phyloP scores from a whole-genome alignment of 495 filamentous ascomycete species.

The Hypoxylon intermedium region DNA sequence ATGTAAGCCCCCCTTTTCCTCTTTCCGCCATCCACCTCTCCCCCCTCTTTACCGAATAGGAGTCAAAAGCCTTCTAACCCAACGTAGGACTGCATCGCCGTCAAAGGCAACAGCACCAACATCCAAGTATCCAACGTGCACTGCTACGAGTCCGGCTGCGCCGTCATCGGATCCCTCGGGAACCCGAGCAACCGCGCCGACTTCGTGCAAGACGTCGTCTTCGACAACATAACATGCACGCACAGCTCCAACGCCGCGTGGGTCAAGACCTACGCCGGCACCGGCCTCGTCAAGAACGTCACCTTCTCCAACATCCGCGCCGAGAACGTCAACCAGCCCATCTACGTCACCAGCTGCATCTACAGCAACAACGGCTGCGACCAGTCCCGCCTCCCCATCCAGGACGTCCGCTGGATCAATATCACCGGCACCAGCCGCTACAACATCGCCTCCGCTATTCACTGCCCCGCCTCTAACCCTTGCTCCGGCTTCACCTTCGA shows the following conservation, averaged over 20 bases:
- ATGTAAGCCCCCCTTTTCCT: conserved; percentile 37
- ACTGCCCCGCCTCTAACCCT: conserved; percentile 57
- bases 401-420: conserved; percentile 62
- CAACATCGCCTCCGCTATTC: conserved; percentile 62
- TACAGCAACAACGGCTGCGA: conserved; percentile 60
- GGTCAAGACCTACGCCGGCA: conserved; percentile 62
- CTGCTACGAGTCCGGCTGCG: conserved; percentile 52
- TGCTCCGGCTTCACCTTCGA: conserved; percentile 59
- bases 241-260: conserved; percentile 61
- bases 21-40: not conserved
- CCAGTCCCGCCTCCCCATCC: conserved; percentile 56
- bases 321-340: conserved; percentile 60
- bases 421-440: conserved; percentile 62
- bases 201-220: conserved; percentile 48
- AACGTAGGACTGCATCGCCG: conserved; percentile 63
- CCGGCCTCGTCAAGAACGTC: conserved; percentile 58
- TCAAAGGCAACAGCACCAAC: conserved; percentile 67
- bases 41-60: not conserved
- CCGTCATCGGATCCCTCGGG: conserved; percentile 47
- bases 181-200: conserved; percentile 43
- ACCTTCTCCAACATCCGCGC: conserved; percentile 58
- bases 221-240: conserved; percentile 51
- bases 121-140: conserved; percentile 48
- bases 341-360: conserved; percentile 65
- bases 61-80: not conserved